Percentiles rank a stretch among this genome's conserved stretches.
These are phyloP conservation scores for Didymella glomerata DNA, from an alignment of 2,329 filamentous ascomycete genomes.

Conservation along the genomic window DNA sequence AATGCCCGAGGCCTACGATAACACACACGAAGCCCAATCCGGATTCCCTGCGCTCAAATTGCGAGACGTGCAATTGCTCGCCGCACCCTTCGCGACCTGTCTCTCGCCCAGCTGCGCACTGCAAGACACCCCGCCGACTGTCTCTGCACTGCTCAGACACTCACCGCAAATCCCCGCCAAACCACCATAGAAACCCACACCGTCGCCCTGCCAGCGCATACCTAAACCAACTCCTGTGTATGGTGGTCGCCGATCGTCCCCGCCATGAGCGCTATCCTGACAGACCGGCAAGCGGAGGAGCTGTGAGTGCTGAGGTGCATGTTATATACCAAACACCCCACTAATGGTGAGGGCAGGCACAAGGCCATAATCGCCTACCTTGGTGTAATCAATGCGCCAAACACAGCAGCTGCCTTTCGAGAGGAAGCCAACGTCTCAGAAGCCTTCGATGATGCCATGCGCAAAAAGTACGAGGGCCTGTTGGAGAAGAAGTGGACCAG, in stretches of 20 bases:
- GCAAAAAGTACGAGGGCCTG: constrained; percentile 93
- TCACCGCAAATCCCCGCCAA: constrained; percentile 37
- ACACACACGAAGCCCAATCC: constrained; percentile 4
- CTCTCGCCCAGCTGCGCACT: not conserved
- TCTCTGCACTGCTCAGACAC: constrained; percentile 20
- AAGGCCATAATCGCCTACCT: constrained; percentile 94
- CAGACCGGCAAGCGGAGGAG: constrained; percentile 84
- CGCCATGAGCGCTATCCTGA: constrained; percentile 78
- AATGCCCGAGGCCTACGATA: constrained; percentile 4
- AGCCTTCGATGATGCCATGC: constrained; percentile 78
- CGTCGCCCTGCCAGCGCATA: constrained; percentile 15
- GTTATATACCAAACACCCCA: constrained; percentile 16
- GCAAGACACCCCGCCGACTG: constrained; percentile 12
- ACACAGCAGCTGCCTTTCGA: constrained; percentile 74
- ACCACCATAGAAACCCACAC: constrained; percentile 28
- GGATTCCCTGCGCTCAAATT: not conserved
- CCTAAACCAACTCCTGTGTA: constrained; percentile 30
- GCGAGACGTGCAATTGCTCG: not conserved
- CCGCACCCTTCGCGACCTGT: constrained; percentile 1
- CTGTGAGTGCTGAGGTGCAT: constrained; percentile 67
- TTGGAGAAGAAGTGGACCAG: constrained; percentile 99
- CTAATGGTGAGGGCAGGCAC: constrained; percentile 66
- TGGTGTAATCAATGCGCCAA: constrained; percentile 73
- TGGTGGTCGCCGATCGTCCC: constrained; percentile 41
- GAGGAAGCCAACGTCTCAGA: constrained; percentile 78